Percentiles rank a stretch among this genome's conserved stretches.
These are phyloP conservation scores for Schwanniomyces occidentalis DNA, from an alignment of 805 yeast species.

Conservation along the genomic window DNA sequence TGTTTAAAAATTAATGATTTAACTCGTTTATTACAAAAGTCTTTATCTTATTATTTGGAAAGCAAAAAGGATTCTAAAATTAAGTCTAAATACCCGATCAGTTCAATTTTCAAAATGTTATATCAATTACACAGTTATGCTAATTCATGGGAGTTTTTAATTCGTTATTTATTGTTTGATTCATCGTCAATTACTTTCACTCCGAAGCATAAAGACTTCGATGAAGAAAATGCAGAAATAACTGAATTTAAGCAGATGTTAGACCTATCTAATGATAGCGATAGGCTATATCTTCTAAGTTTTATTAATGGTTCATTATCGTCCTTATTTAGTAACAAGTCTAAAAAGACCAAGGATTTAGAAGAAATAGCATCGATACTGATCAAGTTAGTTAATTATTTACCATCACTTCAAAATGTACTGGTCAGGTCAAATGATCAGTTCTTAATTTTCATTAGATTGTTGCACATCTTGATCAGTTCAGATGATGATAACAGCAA, in stretches of 20 bases:
- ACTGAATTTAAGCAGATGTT: slow-evolving; percentile 30
- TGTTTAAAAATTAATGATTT: slow-evolving; percentile 22
- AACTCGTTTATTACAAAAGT: slow-evolving; percentile 13
- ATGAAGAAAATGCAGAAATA: slow-evolving; percentile 20
- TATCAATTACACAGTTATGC: slow-evolving; percentile 33
- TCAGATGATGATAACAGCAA: slow-evolving; percentile 12
- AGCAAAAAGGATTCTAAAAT: slow-evolving; percentile 2
- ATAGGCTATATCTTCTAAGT: slow-evolving; percentile 28
- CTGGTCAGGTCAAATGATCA: slow-evolving; percentile 20
- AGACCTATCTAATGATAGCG: slow-evolving; percentile 22
- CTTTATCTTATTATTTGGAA: slow-evolving; percentile 4
- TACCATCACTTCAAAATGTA: slow-evolving; percentile 20
- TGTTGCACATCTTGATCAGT: slow-evolving; percentile 26
- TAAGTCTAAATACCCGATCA: slow-evolving; percentile 1
- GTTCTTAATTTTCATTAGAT: slow-evolving; percentile 20
- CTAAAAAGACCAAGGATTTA: slow-evolving; percentile 11
- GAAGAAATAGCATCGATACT: slow-evolving; percentile 15
- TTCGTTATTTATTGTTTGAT: slow-evolving; percentile 47
- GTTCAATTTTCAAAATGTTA: slow-evolving; percentile 30
- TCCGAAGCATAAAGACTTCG: slow-evolving; percentile 9
- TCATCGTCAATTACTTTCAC: slow-evolving; percentile 31
- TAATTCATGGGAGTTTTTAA: slow-evolving; percentile 37
- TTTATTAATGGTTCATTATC: slow-evolving; percentile 43
- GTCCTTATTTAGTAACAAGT: slow-evolving; percentile 26
- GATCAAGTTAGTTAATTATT: slow-evolving; percentile 22